Percentiles rank a stretch among this genome's conserved stretches.
Evolutionary conservation across 1,284 basidiomycete species (phyloP).

Genomic region (Leccinum pallidistipes): DNA sequence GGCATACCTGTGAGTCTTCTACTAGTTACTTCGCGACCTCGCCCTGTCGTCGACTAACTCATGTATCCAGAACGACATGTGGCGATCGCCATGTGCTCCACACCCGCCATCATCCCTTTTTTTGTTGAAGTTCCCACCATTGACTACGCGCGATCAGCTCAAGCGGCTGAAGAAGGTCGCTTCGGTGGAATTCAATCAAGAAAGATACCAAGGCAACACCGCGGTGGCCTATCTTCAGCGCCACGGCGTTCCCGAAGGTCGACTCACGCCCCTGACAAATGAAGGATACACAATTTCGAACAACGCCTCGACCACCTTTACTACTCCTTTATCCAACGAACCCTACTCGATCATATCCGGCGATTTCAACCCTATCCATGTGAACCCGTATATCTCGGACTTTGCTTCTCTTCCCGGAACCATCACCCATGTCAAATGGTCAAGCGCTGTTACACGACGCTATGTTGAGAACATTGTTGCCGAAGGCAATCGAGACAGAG

Average conservation of each 20-base stretch:
- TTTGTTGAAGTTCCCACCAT: too few species aligned
- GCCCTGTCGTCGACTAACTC: too few species aligned
- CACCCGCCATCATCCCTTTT: too few species aligned
- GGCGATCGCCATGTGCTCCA: too few species aligned
- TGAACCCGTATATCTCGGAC: slow-evolving; percentile 98
- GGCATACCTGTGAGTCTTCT: too few species aligned
- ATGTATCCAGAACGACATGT: too few species aligned
- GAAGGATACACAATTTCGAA: slow-evolving; percentile 84
- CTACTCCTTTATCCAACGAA: slow-evolving; percentile 86
- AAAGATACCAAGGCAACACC: slow-evolving; percentile 90
- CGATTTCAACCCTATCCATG: slow-evolving; percentile 97
- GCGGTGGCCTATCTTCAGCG: slow-evolving; percentile 93
- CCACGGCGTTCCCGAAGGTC: slow-evolving; percentile 79
- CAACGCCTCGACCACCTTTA: slow-evolving; percentile 61
- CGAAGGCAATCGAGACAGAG: slow-evolving; percentile 89
- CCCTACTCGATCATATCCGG: slow-evolving; percentile 96
- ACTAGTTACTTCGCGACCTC: too few species aligned
- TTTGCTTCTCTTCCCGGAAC: slow-evolving; percentile 93
- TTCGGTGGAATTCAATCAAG: slow-evolving; percentile 83
- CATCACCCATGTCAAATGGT: slow-evolving; percentile 82
- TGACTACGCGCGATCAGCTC: slow-evolving; percentile 64
- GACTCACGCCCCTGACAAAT: slow-evolving; percentile 76
- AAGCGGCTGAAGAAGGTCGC: slow-evolving; percentile 89
- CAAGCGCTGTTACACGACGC: slow-evolving; percentile 81
- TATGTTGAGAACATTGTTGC: slow-evolving; percentile 88